Evolutionary conservation across 2,329 filamentous ascomycete species (phyloP).

Genomic region (Cercospora citrullina): DNA sequence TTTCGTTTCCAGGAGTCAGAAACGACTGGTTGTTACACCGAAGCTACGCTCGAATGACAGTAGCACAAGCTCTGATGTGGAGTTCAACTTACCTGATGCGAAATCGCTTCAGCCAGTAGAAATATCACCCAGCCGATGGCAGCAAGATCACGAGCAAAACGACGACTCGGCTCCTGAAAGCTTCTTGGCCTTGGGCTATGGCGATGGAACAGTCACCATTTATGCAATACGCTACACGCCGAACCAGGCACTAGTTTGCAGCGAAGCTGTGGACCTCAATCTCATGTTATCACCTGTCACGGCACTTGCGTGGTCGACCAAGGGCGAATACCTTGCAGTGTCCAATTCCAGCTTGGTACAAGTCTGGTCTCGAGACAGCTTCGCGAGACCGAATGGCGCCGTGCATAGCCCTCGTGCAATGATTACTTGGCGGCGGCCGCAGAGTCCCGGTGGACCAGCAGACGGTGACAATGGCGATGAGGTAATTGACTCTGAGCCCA

Average conservation of each 20-base stretch:
- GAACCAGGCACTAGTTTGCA: conserved; percentile 15
- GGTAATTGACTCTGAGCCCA: conserved; percentile 30
- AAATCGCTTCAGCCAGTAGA: conserved; percentile 42
- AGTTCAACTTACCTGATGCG: conserved; percentile 20
- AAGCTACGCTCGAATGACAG: conserved; percentile 1
- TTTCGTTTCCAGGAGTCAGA: conserved; percentile 34
- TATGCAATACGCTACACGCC: conserved; percentile 39
- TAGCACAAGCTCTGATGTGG: conserved; percentile 8
- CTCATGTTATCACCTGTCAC: conserved; percentile 38
- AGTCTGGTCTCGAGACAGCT: conserved; percentile 43
- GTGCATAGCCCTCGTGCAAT: conserved; percentile 23
- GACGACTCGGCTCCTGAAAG: conserved; percentile 8
- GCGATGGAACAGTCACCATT: conserved; percentile 43
- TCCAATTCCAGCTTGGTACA: conserved; percentile 47
- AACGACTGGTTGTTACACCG: conserved; percentile 40
- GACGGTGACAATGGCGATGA: conserved; percentile 13
- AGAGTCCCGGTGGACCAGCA: neutral
- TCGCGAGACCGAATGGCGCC: conserved; percentile 24
- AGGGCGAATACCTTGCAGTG: conserved; percentile 46
- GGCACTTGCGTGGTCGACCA: conserved; percentile 48
- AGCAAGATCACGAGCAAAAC: conserved; percentile 14
- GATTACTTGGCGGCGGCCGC: conserved; percentile 35
- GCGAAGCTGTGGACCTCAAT: conserved; percentile 26
- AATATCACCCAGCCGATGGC: conserved; percentile 39
- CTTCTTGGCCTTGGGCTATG: conserved; percentile 44